Conservation (phyloP, 164 flowering plant genomes). For the Vitis labrusca region DNA sequence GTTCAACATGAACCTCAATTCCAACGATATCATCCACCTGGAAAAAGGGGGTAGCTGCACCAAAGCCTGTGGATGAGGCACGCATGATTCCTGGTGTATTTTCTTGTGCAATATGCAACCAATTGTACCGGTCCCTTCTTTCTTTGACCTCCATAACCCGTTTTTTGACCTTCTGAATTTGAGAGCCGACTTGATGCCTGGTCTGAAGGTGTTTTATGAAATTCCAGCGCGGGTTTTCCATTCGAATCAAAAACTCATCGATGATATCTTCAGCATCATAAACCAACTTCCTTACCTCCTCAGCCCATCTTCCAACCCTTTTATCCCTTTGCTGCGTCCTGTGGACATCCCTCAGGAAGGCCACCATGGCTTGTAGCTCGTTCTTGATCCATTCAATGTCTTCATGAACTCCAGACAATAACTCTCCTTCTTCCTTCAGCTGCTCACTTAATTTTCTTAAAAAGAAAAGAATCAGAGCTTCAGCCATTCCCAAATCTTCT, state of each 20-base stretch:
- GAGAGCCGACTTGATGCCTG: neutral
- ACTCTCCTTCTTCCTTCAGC: neutral
- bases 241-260: constrained; percentile 11
- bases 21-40: constrained; percentile 12
- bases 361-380: constrained; percentile 17
- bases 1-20: constrained; percentile 1
- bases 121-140: constrained; percentile 13
- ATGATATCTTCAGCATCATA: constrained; percentile 19
- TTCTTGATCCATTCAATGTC: constrained; percentile 14
- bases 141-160: constrained; percentile 10
- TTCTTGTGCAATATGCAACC: neutral
- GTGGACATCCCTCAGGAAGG: constrained; percentile 15
- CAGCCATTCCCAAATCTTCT: too few species aligned
- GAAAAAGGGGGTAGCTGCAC: constrained; percentile 18
- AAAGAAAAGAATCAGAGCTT: neutral
- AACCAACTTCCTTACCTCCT: constrained; percentile 10
- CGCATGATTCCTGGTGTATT: neutral
- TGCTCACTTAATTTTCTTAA: too few species aligned
- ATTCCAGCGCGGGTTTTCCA: neutral
- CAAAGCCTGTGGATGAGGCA: constrained; percentile 11
- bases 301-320: constrained; percentile 3
- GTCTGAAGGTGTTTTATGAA: too few species aligned
- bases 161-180: constrained; percentile 8
- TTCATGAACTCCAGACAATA: constrained; percentile 8
- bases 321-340: constrained; percentile 6